phyloP scores from a whole-genome alignment of 331 rosid species.

The Quercus lobata region DNA sequence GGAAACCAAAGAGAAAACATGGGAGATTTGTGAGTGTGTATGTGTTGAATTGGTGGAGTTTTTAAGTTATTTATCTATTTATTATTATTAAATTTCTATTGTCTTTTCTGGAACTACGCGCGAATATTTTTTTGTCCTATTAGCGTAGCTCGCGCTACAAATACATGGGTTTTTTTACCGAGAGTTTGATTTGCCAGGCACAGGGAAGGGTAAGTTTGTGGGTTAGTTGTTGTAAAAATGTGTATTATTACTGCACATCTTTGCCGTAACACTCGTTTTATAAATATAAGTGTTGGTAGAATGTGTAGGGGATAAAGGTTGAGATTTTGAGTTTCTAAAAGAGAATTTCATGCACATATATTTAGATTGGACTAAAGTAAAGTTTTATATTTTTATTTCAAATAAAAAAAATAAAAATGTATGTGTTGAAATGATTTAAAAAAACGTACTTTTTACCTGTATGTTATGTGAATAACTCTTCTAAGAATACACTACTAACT shows the following conservation, averaged over 20 bases:
- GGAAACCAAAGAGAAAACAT: neutral
- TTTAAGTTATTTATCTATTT: neutral
- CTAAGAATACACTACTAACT: too few species aligned
- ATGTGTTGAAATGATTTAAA: too few species aligned
- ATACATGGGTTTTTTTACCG: neutral
- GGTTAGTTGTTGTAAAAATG: too few species aligned
- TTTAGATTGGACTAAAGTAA: accelerated
- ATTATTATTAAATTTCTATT: neutral
- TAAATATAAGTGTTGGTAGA: too few species aligned
- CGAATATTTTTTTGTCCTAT: constrained; percentile 2
- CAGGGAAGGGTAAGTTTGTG: too few species aligned
- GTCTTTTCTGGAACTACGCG: neutral
- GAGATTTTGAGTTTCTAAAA: accelerated
- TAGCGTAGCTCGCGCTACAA: constrained; percentile 30
- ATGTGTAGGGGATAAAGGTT: accelerated
- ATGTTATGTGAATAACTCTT: too few species aligned
- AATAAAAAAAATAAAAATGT: too few species aligned
- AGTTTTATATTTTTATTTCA: too few species aligned
- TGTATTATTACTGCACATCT: too few species aligned
- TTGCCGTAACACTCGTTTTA: accelerated
- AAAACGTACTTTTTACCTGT: too few species aligned
- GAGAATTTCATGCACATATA: too few species aligned
- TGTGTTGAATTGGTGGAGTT: neutral
- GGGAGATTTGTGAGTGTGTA: neutral
- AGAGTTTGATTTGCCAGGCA: constrained; percentile 5